These are phyloP conservation scores for Aphanomyces euteiches DNA, from an alignment of 352 stramenopile species.

Conservation along the genomic window DNA sequence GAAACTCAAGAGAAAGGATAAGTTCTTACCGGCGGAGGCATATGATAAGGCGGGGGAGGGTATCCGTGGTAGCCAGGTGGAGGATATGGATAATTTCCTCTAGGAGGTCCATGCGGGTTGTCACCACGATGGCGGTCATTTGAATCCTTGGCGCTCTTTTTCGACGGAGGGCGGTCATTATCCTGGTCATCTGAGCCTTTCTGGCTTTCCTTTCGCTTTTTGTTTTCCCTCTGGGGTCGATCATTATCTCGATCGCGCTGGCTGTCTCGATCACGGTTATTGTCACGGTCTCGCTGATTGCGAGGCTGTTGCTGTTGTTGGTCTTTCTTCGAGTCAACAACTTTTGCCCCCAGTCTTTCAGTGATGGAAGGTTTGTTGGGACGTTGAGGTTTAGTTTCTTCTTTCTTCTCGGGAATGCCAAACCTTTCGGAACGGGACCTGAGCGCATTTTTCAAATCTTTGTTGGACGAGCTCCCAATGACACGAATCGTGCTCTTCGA, in stretches of 20 bases:
- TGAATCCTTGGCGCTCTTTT: constrained; percentile 17
- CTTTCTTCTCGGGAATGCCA: constrained; percentile 35
- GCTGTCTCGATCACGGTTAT: constrained; percentile 35
- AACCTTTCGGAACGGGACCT: constrained; percentile 75
- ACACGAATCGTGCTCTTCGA: constrained; percentile 13
- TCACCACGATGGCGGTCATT: constrained; percentile 27
- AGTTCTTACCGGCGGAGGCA: constrained; percentile 20
- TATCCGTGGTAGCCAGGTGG: background rate
- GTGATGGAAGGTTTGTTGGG: constrained; percentile 17
- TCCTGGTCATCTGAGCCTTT: constrained; percentile 34
- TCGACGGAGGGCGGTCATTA: constrained; percentile 10
- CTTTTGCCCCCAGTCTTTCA: constrained; percentile 34
- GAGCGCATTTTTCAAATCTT: constrained; percentile 53
- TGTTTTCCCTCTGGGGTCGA: constrained; percentile 3
- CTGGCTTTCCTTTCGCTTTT: constrained; percentile 34
- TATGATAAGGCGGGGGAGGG: constrained; percentile 7
- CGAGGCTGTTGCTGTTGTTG: constrained; percentile 25
- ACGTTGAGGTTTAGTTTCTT: background rate
- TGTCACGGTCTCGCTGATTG: constrained; percentile 23
- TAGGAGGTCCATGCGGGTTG: background rate
- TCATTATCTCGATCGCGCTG: constrained; percentile 30
- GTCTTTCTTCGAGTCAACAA: constrained; percentile 25
- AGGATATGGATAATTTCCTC: background rate
- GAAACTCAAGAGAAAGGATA: background rate
- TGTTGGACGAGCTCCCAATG: constrained; percentile 27